A percentile compares a stretch with the other conserved stretches of the same genome.
Conservation (phyloP, 2,329 filamentous ascomycete species). For the Davidsoniella australis region DNA sequence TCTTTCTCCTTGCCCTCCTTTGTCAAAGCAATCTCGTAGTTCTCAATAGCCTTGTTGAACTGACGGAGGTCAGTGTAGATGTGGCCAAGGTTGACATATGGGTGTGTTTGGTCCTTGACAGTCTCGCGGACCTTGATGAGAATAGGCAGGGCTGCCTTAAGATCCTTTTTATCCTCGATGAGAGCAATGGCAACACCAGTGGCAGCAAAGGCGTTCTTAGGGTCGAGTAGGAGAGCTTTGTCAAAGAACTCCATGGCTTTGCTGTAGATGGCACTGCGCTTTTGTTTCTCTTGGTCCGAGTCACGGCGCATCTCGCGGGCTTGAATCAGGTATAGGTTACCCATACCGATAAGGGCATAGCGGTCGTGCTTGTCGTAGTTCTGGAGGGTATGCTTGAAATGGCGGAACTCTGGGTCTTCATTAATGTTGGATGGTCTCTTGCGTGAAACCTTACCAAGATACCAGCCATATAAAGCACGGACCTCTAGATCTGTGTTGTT, state of each 20-base stretch:
- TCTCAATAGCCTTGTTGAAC: slow-evolving; percentile 80
- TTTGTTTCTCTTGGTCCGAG: slow-evolving; percentile 78
- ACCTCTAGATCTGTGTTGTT: slow-evolving; percentile 80
- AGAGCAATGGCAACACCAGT: slow-evolving; percentile 91
- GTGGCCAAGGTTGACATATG: slow-evolving; percentile 87
- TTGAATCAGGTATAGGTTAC: slow-evolving; percentile 72
- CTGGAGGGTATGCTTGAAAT: slow-evolving; percentile 92
- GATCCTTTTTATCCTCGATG: slow-evolving; percentile 86
- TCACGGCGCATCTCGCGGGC: slow-evolving; percentile 90
- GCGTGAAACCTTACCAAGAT: slow-evolving; percentile 67
- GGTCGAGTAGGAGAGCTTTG: slow-evolving; percentile 87
- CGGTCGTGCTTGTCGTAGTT: slow-evolving; percentile 93
- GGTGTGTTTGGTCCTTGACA: slow-evolving; percentile 59
- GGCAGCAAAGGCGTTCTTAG: slow-evolving; percentile 87
- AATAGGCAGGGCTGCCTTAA: slow-evolving; percentile 64
- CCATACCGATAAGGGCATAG: slow-evolving; percentile 95
- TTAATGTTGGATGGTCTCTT: slow-evolving; percentile 65
- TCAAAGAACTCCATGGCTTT: slow-evolving; percentile 97
- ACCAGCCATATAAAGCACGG: slow-evolving; percentile 87
- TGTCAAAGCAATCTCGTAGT: slow-evolving; percentile 71
- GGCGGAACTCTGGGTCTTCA: slow-evolving; percentile 80
- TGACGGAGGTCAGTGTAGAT: slow-evolving; percentile 83
- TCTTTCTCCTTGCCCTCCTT: slow-evolving; percentile 62
- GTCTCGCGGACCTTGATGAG: slow-evolving; percentile 85
- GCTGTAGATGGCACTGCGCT: slow-evolving; percentile 69